Evolutionary conservation across 2,329 filamentous ascomycete species (phyloP), one percentile per base, ranked within the genome.

Genomic region (Arthrobotrys sphaeroides): DNA sequence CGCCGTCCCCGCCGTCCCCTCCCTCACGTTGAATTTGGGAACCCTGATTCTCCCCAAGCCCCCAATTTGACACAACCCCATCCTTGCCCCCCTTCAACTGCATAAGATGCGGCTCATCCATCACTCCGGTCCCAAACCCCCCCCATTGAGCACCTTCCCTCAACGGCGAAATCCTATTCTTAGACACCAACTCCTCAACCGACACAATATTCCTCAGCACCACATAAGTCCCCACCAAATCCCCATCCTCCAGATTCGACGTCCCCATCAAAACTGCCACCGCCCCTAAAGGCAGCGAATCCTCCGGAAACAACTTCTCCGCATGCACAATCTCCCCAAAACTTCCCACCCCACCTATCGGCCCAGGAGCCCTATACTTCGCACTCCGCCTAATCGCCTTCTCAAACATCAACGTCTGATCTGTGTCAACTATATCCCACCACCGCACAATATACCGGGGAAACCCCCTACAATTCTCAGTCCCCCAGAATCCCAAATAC

Each of bases 401-500:
- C 28, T 42, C 12, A 22, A 59, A 55, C 12, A 60, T 0, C 3
- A 67, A 5, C 16, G 24, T 1, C 33, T 66, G 61, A 4, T 16
- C 13, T 4, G 62, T 74, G 22, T 31, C 38, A 26, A 16, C 28
- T 2, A 64, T 22, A 12, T 24, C 26, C 20, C 68, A 68, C 16
- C 59, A 57, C 42, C 68, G 70, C 0, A 68, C 36, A 2, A 74
- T 51, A 24, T 68, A 31, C 10, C 24, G 9, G 0, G 62, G 70
- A 24, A 74, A 16, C 1, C 55, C 62, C 9, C 26, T n/a, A 26
- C 70, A 74, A 5, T 12, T 16, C 22, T 33, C 13, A 31, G 20
- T 38, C 6, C 26, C 10, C 70, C 70, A 74, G 26, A 74, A 68
- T 9, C 55, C 70, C n/a, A 74, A 42, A 9, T 68, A 74, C 12